Evolutionary conservation across 495 filamentous ascomycete genomes (phyloP).

Genomic region (Coniosporium apollinis): DNA sequence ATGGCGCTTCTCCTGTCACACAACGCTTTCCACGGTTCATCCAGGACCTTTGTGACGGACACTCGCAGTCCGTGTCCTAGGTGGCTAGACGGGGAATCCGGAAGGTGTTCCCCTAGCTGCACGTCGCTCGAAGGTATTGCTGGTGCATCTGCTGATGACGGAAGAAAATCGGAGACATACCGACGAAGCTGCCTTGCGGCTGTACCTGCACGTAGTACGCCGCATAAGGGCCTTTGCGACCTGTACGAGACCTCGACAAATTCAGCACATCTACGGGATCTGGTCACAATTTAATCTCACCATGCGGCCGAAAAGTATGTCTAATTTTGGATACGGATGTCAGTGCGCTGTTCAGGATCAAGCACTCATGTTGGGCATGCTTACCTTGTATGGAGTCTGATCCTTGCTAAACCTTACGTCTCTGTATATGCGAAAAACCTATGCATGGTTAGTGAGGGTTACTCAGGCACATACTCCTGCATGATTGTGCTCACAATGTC

Average conservation of each 20-base stretch:
- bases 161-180: conserved; percentile 27
- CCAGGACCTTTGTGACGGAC: no score
- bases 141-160: no score
- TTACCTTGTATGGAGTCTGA: conserved; percentile 73
- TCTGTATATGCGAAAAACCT: conserved; percentile 72
- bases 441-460: background rate
- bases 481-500: conserved; percentile 42
- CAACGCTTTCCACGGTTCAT: no score
- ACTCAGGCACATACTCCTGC: background rate
- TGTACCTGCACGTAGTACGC: conserved; percentile 61
- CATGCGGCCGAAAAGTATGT: conserved; percentile 71
- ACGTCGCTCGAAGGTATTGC: no score
- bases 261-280: background rate
- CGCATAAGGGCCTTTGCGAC: conserved; percentile 71
- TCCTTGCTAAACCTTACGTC: conserved; percentile 66
- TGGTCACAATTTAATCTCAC: no score
- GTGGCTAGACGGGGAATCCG: no score
- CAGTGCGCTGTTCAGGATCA: no score
- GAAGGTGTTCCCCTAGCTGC: no score
- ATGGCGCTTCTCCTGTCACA: no score
- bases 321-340: no score
- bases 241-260: conserved; percentile 49
- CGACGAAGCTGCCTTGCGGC: conserved; percentile 41
- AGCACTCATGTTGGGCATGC: no score
- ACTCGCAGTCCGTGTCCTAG: no score